Evolutionary conservation across 768 basidiomycete species (phyloP), one percentile per base, ranked within the genome.

Genomic region (Tephrocybe sp.): DNA sequence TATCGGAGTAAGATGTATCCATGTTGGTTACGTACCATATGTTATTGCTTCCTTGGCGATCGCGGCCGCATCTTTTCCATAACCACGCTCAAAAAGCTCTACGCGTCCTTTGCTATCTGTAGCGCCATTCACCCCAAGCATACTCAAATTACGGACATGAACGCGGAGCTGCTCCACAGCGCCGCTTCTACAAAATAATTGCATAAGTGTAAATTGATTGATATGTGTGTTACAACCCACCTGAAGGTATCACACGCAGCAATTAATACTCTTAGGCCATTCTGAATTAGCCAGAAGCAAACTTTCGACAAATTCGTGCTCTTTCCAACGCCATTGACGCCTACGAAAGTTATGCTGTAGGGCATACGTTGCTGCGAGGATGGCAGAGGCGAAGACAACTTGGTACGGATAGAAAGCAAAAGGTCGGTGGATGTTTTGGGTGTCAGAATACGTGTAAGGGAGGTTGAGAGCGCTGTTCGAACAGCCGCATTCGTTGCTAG

Each of bases 231-330:
- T n/a, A 50, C 26, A 28, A 70, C 76, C 34, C 61, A 86, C 83
- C 96, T 75, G 75, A 99, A 99, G 6, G 97, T 98, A 66, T 99
- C 97, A 65, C 97, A 99, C 11, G 97, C 97, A 37, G 97, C 97
- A 60, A 99, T 98, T 58, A 99, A 76, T 34, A 99, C 96, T 34
- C 88, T 78, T 33, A 96, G 69, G 4, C 89, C 86, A 63, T 99
- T 99, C 70, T 99, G 97, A 48, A 99, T 86, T 33, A 99, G 76
- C 97, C 97, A 99, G 73, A 98, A 99, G 70, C 93, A 95, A 44
- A 99, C 96, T 74, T 99, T 99, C 37, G 89, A 91, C 36, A 99
- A 73, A 69, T 98, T 99, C 5, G 97, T 98, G 60, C 93, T 96
- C 75, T 99, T 99, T 26, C 97, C 97, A 21, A 99, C 97, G 21